These are phyloP conservation scores for Ambrosia artemisiifolia DNA, from an alignment of 129 eudicot species.

Conservation along the genomic window DNA sequence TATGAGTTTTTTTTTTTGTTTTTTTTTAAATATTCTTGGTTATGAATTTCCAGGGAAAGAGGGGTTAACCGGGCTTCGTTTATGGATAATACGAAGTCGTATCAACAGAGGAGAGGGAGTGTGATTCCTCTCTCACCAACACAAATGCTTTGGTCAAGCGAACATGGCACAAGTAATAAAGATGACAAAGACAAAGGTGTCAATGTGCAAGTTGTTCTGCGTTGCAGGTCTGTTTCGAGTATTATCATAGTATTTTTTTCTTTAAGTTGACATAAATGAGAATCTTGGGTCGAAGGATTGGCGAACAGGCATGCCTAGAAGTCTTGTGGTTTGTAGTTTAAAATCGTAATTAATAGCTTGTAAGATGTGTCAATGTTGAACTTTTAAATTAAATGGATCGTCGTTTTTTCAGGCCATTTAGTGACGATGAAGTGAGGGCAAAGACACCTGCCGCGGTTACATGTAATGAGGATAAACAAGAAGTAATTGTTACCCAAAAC, in stretches of 20 bases:
- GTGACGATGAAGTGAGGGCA: conserved; percentile 44
- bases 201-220: conserved; percentile 56
- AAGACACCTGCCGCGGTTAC: conserved; percentile 41
- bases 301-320: not conserved
- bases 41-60: conserved; percentile 28
- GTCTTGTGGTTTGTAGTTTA: not conserved
- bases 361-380: not conserved
- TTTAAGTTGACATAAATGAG: not conserved
- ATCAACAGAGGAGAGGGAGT: conserved; percentile 45
- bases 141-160: conserved; percentile 48
- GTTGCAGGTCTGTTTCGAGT: conserved; percentile 45
- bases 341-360: not conserved
- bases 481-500: conserved; percentile 44
- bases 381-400: not conserved
- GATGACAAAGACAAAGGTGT: conserved; percentile 52
- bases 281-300: not conserved
- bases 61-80: conserved; percentile 29
- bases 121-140: conserved; percentile 35
- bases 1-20: not conserved
- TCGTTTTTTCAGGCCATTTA: conserved; percentile 44
- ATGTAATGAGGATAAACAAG: conserved; percentile 47
- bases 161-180: conserved; percentile 38
- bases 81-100: conserved; percentile 35
- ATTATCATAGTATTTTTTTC: not conserved
- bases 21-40: not conserved